Conservation (phyloP, 2,329 filamentous ascomycete genomes). For the Berkeleyomyces rouxiae region DNA sequence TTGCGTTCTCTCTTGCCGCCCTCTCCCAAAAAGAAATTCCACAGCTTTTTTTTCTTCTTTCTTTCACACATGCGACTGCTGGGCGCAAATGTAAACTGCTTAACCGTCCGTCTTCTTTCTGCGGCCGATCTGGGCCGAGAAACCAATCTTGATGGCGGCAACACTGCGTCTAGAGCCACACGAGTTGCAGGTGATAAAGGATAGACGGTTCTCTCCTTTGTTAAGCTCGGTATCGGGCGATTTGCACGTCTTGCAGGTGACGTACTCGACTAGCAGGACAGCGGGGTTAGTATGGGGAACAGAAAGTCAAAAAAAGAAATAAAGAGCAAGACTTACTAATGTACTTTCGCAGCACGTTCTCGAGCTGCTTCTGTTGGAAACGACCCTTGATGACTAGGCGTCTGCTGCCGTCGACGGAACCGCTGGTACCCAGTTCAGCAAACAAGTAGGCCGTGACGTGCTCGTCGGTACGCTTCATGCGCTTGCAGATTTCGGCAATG, state of each 20-base stretch:
- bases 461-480: conserved; percentile 97
- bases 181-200: conserved; percentile 91
- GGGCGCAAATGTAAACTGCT: conserved; percentile 16
- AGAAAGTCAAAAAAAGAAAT: not conserved
- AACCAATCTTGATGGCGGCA: conserved; percentile 98
- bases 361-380: conserved; percentile 99
- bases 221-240: conserved; percentile 88
- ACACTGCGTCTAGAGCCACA: conserved; percentile 73
- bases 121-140: conserved; percentile 98
- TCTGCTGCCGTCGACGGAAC: conserved; percentile 83
- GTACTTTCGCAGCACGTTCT: conserved; percentile 90
- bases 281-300: conserved; percentile 19
- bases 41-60: conserved; percentile 2
- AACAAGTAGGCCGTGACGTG: conserved; percentile 95
- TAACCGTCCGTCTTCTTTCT: conserved; percentile 87
- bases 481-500: conserved; percentile 95
- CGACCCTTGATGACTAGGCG: conserved; percentile 97
- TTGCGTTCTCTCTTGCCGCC: not conserved
- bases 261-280: conserved; percentile 58
- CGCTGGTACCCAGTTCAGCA: conserved; percentile 92
- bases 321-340: conserved; percentile 47
- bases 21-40: not conserved
- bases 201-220: conserved; percentile 98
- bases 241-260: conserved; percentile 97
- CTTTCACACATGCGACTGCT: conserved; percentile 5